Percentiles rank a stretch among this genome's conserved stretches.
These are phyloP conservation scores for Hagleromyces aurorensis DNA, from an alignment of 805 yeast genomes.

Conservation along the genomic window DNA sequence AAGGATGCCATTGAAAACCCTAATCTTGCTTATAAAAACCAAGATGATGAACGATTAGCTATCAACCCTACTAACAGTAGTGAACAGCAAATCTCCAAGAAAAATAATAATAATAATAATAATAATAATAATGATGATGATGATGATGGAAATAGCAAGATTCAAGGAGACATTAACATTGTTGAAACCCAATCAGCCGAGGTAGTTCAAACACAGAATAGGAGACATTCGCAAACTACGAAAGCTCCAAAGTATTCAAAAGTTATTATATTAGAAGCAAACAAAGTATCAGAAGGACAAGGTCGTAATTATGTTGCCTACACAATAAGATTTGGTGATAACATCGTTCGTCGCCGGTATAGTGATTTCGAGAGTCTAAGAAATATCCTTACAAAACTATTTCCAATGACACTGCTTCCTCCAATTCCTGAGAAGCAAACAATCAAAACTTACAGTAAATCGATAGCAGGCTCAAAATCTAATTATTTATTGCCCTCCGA, in stretches of 20 bases:
- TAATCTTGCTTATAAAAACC: too few species aligned
- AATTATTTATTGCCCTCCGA: slow-evolving; percentile 26
- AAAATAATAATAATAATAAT: too few species aligned
- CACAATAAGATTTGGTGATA: slow-evolving; percentile 51
- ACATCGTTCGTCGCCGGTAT: slow-evolving; percentile 68
- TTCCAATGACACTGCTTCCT: slow-evolving; percentile 79
- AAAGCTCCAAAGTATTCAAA: slow-evolving; percentile 2
- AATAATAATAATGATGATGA: too few species aligned
- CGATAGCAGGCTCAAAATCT: slow-evolving; percentile 25
- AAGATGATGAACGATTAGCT: too few species aligned
- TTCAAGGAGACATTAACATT: too few species aligned
- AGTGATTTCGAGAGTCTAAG: slow-evolving; percentile 86
- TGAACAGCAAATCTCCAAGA: too few species aligned
- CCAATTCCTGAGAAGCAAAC: slow-evolving; percentile 86
- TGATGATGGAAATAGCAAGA: too few species aligned
- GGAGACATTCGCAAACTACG: too few species aligned
- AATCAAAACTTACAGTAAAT: slow-evolving; percentile 27
- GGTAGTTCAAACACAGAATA: too few species aligned
- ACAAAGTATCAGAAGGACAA: slow-evolving; percentile 27
- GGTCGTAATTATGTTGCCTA: slow-evolving; percentile 50
- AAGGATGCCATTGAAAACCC: too few species aligned
- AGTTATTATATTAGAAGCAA: slow-evolving; percentile 26
- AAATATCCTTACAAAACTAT: slow-evolving; percentile 56
- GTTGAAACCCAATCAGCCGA: too few species aligned
- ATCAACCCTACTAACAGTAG: too few species aligned